Evolutionary conservation across 1,284 basidiomycete genomes (phyloP).

Genomic region (Cryptococcus floricola): DNA sequence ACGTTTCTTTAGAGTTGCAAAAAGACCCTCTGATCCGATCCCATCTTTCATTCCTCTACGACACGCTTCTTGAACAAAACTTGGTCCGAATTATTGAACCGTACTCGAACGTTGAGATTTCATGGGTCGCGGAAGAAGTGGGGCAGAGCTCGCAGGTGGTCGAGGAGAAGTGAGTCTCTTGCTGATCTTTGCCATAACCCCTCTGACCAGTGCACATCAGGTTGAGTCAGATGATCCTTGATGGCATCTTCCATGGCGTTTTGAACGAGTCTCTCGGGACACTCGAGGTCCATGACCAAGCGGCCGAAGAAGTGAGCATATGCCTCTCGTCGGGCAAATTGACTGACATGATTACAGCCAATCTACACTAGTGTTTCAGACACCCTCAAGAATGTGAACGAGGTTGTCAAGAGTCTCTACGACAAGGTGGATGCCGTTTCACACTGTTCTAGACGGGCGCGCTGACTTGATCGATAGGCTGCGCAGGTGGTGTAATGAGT

Average conservation of each 20-base stretch:
- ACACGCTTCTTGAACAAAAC: constrained; percentile 93
- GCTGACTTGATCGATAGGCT: constrained; percentile 2
- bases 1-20: constrained; percentile 65
- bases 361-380: constrained; percentile 83
- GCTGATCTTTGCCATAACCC: background rate
- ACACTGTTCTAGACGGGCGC: background rate
- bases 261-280: constrained; percentile 93
- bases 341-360: constrained; percentile 55
- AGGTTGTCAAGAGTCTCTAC: constrained; percentile 87
- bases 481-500: constrained; percentile 6
- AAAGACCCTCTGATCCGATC: constrained; percentile 91
- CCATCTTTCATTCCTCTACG: constrained; percentile 87
- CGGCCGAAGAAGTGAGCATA: constrained; percentile 69
- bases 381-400: constrained; percentile 82
- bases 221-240: constrained; percentile 95
- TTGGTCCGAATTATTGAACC: constrained; percentile 91
- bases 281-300: constrained; percentile 81
- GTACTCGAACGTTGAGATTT: constrained; percentile 86
- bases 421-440: constrained; percentile 61
- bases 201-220: constrained; percentile 48
- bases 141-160: constrained; percentile 87
- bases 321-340: background rate
- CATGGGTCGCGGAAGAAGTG: constrained; percentile 82
- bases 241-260: constrained; percentile 90
- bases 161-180: constrained; percentile 73